A percentile compares a stretch with the other conserved stretches of the same genome.
These are phyloP conservation scores for Lolium rigidum DNA, from an alignment of 176 grass and related monocot genomes.

Conservation along the genomic window DNA sequence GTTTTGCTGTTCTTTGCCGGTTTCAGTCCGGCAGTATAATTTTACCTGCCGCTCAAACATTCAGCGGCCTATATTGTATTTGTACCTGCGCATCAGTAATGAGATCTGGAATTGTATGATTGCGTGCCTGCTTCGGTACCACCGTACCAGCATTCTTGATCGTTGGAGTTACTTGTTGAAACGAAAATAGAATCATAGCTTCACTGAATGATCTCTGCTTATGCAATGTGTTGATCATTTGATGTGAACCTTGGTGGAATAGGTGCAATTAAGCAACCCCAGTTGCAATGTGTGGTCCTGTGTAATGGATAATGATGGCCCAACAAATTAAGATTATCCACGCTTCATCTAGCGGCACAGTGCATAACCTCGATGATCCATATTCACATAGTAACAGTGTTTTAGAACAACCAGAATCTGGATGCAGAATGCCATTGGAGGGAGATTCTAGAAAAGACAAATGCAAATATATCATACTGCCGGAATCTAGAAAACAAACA, in stretches of 20 bases:
- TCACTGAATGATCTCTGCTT: not conserved
- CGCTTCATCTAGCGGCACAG: not conserved
- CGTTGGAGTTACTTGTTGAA: constrained; percentile 7
- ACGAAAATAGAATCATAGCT: not conserved
- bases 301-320: constrained; percentile 13
- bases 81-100: not conserved
- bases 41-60: constrained; percentile 16
- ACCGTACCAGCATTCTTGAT: not conserved
- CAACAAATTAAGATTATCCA: not conserved
- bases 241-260: not conserved
- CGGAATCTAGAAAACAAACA: not conserved
- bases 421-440: not conserved
- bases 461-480: not conserved
- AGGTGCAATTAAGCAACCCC: not conserved
- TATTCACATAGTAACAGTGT: not conserved
- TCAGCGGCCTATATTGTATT: constrained; percentile 5
- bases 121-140: not conserved
- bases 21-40: not conserved
- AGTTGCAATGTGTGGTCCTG: not conserved
- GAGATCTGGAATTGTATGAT: constrained; percentile 9
- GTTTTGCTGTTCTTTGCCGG: not conserved
- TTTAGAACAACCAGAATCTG: constrained; percentile 1
- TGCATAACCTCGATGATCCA: not conserved
- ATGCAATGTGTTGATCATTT: not conserved
- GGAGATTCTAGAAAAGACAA: not conserved